Conservation (phyloP, 345 rosid species). For the Moringa oleifera region DNA sequence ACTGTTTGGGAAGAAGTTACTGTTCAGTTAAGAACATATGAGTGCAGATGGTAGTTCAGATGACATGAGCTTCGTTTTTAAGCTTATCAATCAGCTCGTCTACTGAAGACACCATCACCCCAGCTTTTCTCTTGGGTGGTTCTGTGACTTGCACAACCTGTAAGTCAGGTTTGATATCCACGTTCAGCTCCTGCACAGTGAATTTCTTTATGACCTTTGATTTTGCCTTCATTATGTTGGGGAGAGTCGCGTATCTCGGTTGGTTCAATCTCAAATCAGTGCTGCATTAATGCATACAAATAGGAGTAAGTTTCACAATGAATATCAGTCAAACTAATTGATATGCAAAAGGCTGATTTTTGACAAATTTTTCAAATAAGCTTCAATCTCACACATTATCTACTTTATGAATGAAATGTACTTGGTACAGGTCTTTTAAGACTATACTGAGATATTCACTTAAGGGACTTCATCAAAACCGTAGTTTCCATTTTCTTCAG, state of each 20-base stretch:
- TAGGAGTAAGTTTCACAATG: no score
- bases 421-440: no score
- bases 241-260: conserved; percentile 90
- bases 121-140: conserved; percentile 78
- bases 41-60: conserved; percentile 29
- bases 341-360: no score
- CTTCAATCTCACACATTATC: no score
- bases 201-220: conserved; percentile 74
- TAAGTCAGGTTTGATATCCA: conserved; percentile 50
- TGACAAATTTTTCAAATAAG: not conserved
- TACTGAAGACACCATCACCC: conserved; percentile 57
- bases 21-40: not conserved
- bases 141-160: conserved; percentile 68
- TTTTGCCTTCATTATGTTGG: conserved; percentile 94
- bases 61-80: conserved; percentile 64
- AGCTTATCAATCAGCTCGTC: conserved; percentile 82
- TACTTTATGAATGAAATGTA: no score
- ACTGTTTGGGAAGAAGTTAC: not conserved
- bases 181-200: conserved; percentile 58
- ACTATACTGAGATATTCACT: no score
- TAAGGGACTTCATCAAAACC: no score
- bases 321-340: no score
- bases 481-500: no score
- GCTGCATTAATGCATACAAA: conserved; percentile 49
- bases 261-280: conserved; percentile 92